Evolutionary conservation across 495 filamentous ascomycete genomes (phyloP).

Genomic region (Penicillium macrosclerotiorum): DNA sequence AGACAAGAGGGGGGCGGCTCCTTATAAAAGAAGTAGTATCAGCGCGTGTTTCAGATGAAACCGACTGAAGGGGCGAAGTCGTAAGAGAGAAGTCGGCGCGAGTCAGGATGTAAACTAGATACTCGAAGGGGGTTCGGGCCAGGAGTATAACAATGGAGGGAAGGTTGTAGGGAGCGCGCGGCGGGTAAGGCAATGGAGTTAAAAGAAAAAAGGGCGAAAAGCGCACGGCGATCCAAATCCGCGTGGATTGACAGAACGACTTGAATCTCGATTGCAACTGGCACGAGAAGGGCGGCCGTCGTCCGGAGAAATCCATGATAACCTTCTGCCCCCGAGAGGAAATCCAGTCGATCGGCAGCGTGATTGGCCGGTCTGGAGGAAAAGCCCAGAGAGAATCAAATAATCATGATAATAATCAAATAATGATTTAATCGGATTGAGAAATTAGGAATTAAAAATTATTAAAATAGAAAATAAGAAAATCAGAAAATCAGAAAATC

Average conservation of each 20-base stretch:
- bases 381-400: constrained; percentile 9
- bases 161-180: constrained; percentile 23
- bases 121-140: no score
- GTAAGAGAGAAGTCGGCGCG: neutral
- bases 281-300: constrained; percentile 23
- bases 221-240: constrained; percentile 17
- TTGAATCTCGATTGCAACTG: constrained; percentile 33
- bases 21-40: no score
- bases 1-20: neutral
- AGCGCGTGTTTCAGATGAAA: no score
- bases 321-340: constrained; percentile 19
- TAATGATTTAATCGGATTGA: neutral
- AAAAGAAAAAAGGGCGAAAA: constrained; percentile 30
- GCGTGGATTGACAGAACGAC: constrained; percentile 23
- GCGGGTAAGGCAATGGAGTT: constrained; percentile 36
- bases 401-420: constrained; percentile 2
- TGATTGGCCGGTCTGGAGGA: constrained; percentile 21
- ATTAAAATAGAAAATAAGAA: constrained; percentile 4
- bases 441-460: neutral
- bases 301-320: constrained; percentile 32
- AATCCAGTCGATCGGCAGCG: constrained; percentile 6
- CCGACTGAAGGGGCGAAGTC: neutral
- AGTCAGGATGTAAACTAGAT: constrained; percentile 2
- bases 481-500: constrained; percentile 21
- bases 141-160: constrained; percentile 2